Conservation (phyloP, 2,329 filamentous ascomycete species). For the Helotiales sp. region DNA sequence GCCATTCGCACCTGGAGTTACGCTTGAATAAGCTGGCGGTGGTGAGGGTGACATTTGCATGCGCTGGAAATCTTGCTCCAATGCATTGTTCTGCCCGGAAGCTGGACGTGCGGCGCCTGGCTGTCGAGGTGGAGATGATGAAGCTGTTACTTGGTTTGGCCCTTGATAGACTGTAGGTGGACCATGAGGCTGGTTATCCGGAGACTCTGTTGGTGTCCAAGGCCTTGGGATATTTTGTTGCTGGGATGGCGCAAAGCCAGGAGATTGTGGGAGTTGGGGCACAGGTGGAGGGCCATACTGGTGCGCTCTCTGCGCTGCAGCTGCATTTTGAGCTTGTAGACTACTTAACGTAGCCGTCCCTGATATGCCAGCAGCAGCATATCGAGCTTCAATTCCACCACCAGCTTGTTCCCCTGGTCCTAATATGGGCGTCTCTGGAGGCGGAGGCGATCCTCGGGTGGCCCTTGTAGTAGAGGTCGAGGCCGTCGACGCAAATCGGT, state of each 20-base stretch:
- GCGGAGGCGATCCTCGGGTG: constrained; percentile 88
- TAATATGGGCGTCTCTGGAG: constrained; percentile 85
- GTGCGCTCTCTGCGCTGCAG: constrained; percentile 76
- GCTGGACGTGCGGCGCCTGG: constrained; percentile 25
- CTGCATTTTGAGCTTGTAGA: constrained; percentile 71
- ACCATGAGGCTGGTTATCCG: constrained; percentile 82
- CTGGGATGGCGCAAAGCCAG: constrained; percentile 30
- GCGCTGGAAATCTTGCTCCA: constrained; percentile 84
- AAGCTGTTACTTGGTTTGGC: constrained; percentile 60
- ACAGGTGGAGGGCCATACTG: constrained; percentile 64
- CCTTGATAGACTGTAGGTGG: constrained; percentile 93
- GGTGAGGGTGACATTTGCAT: constrained; percentile 80
- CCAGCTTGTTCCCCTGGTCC: constrained; percentile 69
- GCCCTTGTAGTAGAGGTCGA: constrained; percentile 93
- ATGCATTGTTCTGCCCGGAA: constrained; percentile 59
- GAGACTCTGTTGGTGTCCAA: constrained; percentile 93
- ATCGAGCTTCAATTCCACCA: constrained; percentile 86
- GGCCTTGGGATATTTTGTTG: constrained; percentile 56
- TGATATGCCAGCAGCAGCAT: constrained; percentile 87
- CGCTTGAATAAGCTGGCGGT: constrained; percentile 91
- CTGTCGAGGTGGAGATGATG: constrained; percentile 44
- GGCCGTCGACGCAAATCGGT: constrained; percentile 74
- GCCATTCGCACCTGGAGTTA: constrained; percentile 52
- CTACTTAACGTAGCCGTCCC: constrained; percentile 80
- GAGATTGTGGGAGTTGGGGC: constrained; percentile 38